Conservation (phyloP, 257 asterid genomes). For the Solanum ossicruentum region DNA sequence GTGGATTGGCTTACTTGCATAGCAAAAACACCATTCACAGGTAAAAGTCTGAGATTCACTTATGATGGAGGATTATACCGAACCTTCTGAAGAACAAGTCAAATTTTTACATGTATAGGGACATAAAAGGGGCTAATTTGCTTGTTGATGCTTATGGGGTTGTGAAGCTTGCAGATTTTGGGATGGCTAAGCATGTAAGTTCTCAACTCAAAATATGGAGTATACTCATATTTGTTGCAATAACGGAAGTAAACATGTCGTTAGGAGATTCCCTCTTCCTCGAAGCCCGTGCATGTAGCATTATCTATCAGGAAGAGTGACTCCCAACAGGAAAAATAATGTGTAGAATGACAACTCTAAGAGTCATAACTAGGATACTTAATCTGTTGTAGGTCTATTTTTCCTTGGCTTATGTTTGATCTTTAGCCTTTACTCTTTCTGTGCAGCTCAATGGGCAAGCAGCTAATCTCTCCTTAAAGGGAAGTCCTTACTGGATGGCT, state of each 20-base stretch:
- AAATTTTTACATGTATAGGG: constrained; percentile 28
- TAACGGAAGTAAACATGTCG: background rate
- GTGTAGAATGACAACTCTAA: background rate
- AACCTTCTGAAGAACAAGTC: background rate
- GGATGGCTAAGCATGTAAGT: constrained; percentile 93
- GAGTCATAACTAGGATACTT: background rate
- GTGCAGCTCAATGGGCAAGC: constrained; percentile 64
- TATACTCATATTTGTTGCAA: background rate
- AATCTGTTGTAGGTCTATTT: background rate
- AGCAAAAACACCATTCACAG: constrained; percentile 84
- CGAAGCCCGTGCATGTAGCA: background rate
- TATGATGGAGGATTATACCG: background rate
- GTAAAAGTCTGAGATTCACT: constrained; percentile 13
- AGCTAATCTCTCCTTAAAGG: constrained; percentile 68
- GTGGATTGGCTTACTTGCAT: constrained; percentile 85
- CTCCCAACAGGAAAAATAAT: background rate
- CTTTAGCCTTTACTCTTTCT: constrained; percentile 1
- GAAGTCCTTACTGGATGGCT: constrained; percentile 95
- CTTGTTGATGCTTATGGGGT: constrained; percentile 93
- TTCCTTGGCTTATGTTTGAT: background rate
- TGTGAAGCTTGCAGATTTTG: constrained; percentile 96
- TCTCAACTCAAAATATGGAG: background rate
- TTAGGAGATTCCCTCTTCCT: background rate
- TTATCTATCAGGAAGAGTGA: background rate
- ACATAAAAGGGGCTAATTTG: constrained; percentile 85